Evolutionary conservation across 345 rosid genomes (phyloP), one percentile per base, ranked within the genome.

Genomic region (Eucalyptus lansdowneana): DNA sequence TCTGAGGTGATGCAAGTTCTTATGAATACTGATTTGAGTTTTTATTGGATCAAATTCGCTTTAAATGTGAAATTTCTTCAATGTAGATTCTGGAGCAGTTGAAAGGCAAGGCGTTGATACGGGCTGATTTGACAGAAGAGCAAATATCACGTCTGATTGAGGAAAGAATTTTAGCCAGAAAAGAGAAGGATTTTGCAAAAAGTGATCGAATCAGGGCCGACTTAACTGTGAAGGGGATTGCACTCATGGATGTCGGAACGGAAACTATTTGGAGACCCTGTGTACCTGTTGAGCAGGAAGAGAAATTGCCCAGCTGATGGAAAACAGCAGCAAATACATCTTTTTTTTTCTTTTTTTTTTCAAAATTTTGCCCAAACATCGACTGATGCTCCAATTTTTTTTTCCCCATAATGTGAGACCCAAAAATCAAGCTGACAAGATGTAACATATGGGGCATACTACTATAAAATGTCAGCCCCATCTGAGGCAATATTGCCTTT

Each of bases 221-320:
- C 29, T 88, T 97, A 90, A 88, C 94, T 49, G 85, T 80, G 22
- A 90, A 95, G 87, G 99, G 99, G 47, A 95, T 96, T 91, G 98
- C 96, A 5, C 93, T 97, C 3, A 96, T 97, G 99, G 99, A 97
- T 93, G 85, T 93, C 34, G 99, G 99, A 40, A 92, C 91, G 34
- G 96, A 94, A 88, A 97, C 98, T 8, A 90, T 93, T 47, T 97
- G 99, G 99, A 94, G 98, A 85, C 99, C 99, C 2, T 96, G 98
- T 27, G 89, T 94, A 15, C 96, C 96, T 7, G 91, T 50, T 31
- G 88, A 89, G 91, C 89, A 49, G 90, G 91, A 87, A 6, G 62
- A 87, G 15, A 86, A 69, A 65, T 81, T 58, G 21, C 72, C 62
- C 13, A 65, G 76, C 19, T 65, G 76, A 65, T n/a, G 76, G 31